Percentiles rank a stretch among this genome's conserved stretches.
Conservation (phyloP, 108 stramenopile genomes). For the Schizochytrium sp. region DNA sequence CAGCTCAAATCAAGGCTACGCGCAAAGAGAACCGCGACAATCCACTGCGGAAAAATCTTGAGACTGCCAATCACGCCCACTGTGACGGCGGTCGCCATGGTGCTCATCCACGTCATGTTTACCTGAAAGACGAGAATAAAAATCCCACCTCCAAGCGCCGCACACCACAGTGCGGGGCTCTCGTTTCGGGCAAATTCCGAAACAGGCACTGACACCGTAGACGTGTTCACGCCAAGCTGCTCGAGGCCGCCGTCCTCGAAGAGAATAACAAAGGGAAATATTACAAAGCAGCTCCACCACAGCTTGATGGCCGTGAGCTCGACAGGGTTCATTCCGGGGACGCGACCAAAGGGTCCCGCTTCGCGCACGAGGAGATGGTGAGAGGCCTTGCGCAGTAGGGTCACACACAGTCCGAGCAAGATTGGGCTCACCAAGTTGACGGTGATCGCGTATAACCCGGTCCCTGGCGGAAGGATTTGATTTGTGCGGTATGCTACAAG, state of each 20-base stretch:
- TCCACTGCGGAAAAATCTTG: conserved; percentile 41
- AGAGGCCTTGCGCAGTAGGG: conserved; percentile 31
- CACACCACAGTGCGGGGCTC: neutral
- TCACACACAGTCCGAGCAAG: conserved; percentile 34
- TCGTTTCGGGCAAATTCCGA: neutral
- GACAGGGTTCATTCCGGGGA: conserved; percentile 16
- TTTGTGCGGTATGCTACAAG: conserved; percentile 21
- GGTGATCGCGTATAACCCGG: conserved; percentile 13
- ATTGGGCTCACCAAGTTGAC: conserved; percentile 33
- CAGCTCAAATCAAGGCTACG: neutral
- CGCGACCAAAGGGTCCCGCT: conserved; percentile 19
- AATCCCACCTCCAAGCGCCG: conserved; percentile 27
- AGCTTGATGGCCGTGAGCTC: conserved; percentile 38
- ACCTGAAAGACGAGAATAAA: conserved; percentile 37
- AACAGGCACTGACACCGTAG: neutral
- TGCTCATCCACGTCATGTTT: conserved; percentile 34
- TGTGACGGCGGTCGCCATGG: conserved; percentile 26
- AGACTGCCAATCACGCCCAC: conserved; percentile 38
- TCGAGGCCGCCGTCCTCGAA: conserved; percentile 5
- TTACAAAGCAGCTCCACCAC: conserved; percentile 8
- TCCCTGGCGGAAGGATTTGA: neutral
- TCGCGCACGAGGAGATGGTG: conserved; percentile 20
- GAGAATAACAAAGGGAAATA: conserved; percentile 26
- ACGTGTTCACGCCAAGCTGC: neutral
- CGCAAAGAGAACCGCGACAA: conserved; percentile 18